phyloP scores from a whole-genome alignment of 345 rosid species.

The Tarenaya hassleriana region DNA sequence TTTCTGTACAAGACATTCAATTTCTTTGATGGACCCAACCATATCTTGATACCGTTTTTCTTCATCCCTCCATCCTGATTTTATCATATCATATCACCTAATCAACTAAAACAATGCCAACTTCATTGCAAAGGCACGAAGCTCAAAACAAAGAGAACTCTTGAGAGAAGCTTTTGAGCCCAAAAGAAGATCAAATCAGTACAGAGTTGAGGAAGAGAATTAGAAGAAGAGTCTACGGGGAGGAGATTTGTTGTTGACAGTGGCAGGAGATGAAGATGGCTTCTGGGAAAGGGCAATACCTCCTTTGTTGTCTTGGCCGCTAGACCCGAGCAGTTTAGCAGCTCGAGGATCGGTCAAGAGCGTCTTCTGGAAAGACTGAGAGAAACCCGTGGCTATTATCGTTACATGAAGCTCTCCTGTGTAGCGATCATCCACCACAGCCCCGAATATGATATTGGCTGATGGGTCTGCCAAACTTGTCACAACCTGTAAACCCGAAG shows the following conservation, averaged over 20 bases:
- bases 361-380: conserved; percentile 85
- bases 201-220: conserved; percentile 11
- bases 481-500: conserved; percentile 53
- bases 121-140: too few relatives aligned
- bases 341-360: conserved; percentile 74
- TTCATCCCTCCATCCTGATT: too few relatives aligned
- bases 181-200: too few relatives aligned
- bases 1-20: too few relatives aligned
- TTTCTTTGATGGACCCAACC: too few relatives aligned
- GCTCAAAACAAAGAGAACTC: conserved; percentile 20
- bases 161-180: conserved; percentile 27
- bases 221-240: conserved; percentile 74
- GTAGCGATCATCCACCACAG: conserved; percentile 93
- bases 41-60: too few relatives aligned
- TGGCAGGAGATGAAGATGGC: conserved; percentile 38
- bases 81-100: too few relatives aligned
- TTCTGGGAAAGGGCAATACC: conserved; percentile 47
- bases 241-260: conserved; percentile 46
- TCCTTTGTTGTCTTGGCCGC: conserved; percentile 55
- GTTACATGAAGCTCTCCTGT: conserved; percentile 95
- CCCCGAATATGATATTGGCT: conserved; percentile 97
- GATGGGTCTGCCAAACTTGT: conserved; percentile 98
- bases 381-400: conserved; percentile 93
- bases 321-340: conserved; percentile 41
- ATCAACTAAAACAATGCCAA: too few relatives aligned